phyloP scores from a whole-genome alignment of 1,284 basidiomycete genomes.

The Microbotryum saponariae region DNA sequence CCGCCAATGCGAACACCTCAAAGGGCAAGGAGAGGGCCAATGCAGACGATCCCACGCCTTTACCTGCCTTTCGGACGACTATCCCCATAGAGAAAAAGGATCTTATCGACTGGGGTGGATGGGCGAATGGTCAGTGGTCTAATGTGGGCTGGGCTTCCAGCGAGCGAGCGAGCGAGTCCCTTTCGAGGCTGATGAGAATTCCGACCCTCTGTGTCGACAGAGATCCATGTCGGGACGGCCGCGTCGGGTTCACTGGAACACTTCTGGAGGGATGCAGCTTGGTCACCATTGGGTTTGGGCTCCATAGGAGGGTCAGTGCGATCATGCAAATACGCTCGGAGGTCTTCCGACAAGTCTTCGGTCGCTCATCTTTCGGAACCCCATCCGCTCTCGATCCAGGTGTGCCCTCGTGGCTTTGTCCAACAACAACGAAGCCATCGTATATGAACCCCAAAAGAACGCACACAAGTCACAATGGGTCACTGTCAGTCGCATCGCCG shows the following conservation, averaged over 20 bases:
- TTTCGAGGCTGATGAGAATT: background rate
- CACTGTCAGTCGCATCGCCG: slow-evolving; percentile 1
- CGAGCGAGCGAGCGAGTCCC: accelerated
- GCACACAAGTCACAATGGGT: slow-evolving; percentile 17
- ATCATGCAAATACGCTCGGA: too few relatives aligned
- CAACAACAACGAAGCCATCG: slow-evolving; percentile 15
- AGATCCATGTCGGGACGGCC: slow-evolving; percentile 6
- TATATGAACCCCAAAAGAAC: slow-evolving; percentile 22
- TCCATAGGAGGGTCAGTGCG: slow-evolving; percentile 15
- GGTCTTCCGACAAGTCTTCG: too few relatives aligned
- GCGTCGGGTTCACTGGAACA: slow-evolving; percentile 5
- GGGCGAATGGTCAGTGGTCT: slow-evolving; percentile 17
- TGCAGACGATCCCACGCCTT: background rate
- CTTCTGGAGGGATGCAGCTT: slow-evolving; percentile 11
- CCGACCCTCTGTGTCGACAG: slow-evolving; percentile 1
- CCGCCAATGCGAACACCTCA: slow-evolving; percentile 1
- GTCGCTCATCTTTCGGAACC: background rate
- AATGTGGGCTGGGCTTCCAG: background rate
- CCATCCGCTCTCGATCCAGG: background rate
- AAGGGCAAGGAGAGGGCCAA: slow-evolving; percentile 7
- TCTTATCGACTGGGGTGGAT: slow-evolving; percentile 15
- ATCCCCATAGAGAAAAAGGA: slow-evolving; percentile 16
- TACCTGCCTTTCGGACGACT: slow-evolving; percentile 3
- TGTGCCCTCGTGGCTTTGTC: slow-evolving; percentile 21
- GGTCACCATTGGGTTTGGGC: slow-evolving; percentile 21